phyloP scores from a whole-genome alignment of 306 rosid genomes.

The Dryas alaskensis region DNA sequence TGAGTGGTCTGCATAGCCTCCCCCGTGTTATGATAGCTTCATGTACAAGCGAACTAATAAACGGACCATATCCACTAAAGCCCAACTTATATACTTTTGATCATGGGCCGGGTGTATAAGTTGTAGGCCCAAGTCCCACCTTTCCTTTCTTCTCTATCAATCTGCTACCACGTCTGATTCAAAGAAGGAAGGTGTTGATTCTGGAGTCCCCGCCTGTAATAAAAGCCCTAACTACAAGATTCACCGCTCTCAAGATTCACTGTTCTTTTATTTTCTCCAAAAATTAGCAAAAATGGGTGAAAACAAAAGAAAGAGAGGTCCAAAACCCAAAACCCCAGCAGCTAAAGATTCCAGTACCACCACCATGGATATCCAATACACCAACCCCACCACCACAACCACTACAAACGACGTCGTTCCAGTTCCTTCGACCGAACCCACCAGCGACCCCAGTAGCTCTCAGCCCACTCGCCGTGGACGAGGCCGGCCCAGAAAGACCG shows the following conservation, averaged over 20 bases:
- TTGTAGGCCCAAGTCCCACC: neutral
- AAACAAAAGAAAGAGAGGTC: conserved; percentile 50
- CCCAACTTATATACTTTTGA: neutral
- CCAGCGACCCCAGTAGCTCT: conserved; percentile 15
- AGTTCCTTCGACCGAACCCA: conserved; percentile 22
- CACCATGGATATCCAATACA: conserved; percentile 22
- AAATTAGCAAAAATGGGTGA: conserved; percentile 37
- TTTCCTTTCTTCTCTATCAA: neutral
- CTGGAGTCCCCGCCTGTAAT: neutral
- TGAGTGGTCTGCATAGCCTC: no score
- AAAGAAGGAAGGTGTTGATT: neutral
- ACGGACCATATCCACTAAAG: no score
- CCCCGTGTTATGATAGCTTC: no score
- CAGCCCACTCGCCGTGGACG: conserved; percentile 33
- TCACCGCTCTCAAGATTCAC: neutral
- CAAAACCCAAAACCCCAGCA: conserved; percentile 40
- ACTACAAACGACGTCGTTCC: conserved; percentile 27
- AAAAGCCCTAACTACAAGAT: conserved; percentile 8
- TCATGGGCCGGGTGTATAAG: neutral
- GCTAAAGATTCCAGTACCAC: conserved; percentile 16
- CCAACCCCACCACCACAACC: conserved; percentile 15
- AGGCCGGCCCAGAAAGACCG: conserved; percentile 47
- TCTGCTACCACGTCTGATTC: neutral
- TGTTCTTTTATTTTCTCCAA: neutral
- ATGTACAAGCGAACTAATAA: no score